Base-by-base conservation (phyloP, 176 grass and related monocot genomes). In the Phoenix dactylifera region DNA sequence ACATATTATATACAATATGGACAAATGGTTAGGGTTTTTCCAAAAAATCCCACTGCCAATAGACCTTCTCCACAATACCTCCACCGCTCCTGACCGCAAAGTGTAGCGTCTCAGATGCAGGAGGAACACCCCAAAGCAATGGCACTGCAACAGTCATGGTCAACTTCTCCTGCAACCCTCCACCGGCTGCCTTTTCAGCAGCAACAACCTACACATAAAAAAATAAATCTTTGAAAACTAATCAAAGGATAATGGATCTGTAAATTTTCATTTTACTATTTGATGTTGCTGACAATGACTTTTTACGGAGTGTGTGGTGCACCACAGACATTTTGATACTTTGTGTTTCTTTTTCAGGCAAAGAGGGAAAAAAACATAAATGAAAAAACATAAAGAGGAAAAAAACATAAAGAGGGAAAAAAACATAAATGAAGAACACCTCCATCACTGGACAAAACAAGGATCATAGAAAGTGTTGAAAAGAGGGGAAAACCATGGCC, bases 1-100 rank as follows among this genome's bases (percentile, higher is more conserved):
- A 54, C 71, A n/a, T 57, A 53, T 18, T 81, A 86, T 86, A 59
- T 82, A 89, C 86, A 89, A 4, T 22, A 18, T 50, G 1, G 18
- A 66, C 56, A 66, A 50, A 66, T 67, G 24, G 50, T 28, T 16
- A 44, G 28, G 28, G 76, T 70, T 3, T 72, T 75, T 85, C 91
- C 69, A 97, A 74, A 9, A 97, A 78, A 75, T 91, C 84, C 93
- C 87, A 97, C 59, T 97, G 93, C 93, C 93, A 97, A 58, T 91
- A 97, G 20, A 97, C 86, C 87, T 97, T 97, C 44, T 97, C 93
- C 0, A 97, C 87, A 3, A 97, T 97, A 17, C 93, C 93, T 12
- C 93, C 93, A 15, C 93, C 93, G 26, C 74, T 97, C 17, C 93
- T 65, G 15, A 97, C 93, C 0, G 93, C 93, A 49, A 97, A 72